Base-by-base conservation (phyloP, 108 stramenopile species). In the Cyclotella atomus region DNA sequence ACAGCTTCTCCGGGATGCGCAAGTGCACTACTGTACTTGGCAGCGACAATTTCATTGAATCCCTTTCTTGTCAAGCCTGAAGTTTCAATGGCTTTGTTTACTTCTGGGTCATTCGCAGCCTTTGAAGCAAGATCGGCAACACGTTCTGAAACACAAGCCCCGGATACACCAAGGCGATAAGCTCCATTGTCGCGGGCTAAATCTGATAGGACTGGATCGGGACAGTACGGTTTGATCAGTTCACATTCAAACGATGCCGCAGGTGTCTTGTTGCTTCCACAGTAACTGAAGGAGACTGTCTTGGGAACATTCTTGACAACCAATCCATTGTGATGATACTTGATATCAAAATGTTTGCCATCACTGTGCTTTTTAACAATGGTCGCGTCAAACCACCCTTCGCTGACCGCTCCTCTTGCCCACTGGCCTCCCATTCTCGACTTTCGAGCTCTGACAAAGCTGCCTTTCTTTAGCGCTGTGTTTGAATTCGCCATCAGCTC, bases 1-100 rank as follows among this genome's bases (percentile, higher is more conserved):
- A 99, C 99, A 4, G 98, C 96, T 84, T 99, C 99, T n/a, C 99
- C 99, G 1, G 99, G 99, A 49, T 87, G 84, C 21, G 90, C 96
- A 29, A 99, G 80, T 29, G 97, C 90, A 9, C 89, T 71, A 57
- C 91, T 83, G 79, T 97, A 99, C 80, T 99, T 99, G 8, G 89
- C 82, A 62, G 91, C 93, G 30, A 98, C 83, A 23, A 97, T 76
- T 38, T 68, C 41, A 24, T 77, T 71, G 52, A 97, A 89, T 33
- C 72, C 87, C 20, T 81, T 55, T 29, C 44, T 47, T 29, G 88
- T 74, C n/a, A 91, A 46, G 6, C 86, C 85, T 29, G 77, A 79
- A 33, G 71, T 71, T 59, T 89, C 69, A 63, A 94, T 71, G 0
- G 87, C 90, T 32, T 70, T 70, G 59, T 81, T 78, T 41, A 96